A percentile compares a stretch with the other conserved stretches of the same genome.
These are phyloP conservation scores for Kondoa subrosea DNA, from an alignment of 768 basidiomycete species.

Conservation along the genomic window DNA sequence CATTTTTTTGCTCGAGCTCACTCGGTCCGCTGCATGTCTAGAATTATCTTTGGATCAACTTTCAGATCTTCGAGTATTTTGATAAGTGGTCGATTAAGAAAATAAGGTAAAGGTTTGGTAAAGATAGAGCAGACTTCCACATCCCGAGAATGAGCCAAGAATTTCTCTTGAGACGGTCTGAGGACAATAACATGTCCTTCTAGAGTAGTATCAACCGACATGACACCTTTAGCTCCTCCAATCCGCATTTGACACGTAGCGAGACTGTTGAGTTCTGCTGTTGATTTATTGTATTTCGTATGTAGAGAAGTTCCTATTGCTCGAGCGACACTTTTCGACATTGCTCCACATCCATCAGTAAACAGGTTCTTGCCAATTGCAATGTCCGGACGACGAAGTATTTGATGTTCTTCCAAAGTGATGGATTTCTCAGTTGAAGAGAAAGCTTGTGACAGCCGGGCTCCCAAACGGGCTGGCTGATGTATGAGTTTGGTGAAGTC, in stretches of 20 bases:
- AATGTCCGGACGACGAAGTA: conserved; percentile 4
- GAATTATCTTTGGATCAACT: conserved; percentile 44
- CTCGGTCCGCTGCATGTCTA: conserved; percentile 46
- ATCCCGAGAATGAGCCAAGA: conserved; percentile 13
- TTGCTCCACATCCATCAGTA: conserved; percentile 15
- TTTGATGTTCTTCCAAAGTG: conserved; percentile 2
- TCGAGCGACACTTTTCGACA: conserved; percentile 8
- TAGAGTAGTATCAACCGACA: conserved; percentile 46
- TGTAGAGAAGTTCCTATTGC: conserved; percentile 9
- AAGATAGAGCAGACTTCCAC: conserved; percentile 14
- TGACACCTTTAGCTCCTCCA: conserved; percentile 66
- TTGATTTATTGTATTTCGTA: background rate
- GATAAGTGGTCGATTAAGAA: conserved; percentile 50
- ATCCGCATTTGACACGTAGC: conserved; percentile 57
- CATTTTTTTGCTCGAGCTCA: conserved; percentile 46
- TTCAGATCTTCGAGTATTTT: conserved; percentile 46
- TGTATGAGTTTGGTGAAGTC: conserved; percentile 41
- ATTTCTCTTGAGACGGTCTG: conserved; percentile 18
- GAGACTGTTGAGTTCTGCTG: background rate
- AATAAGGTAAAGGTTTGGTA: conserved; percentile 54
- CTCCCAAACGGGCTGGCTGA: conserved; percentile 55
- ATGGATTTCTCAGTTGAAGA: conserved; percentile 49
- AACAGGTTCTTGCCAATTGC: conserved; percentile 11
- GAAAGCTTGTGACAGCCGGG: conserved; percentile 55
- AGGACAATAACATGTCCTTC: conserved; percentile 28